phyloP scores from a whole-genome alignment of 108 stramenopile genomes.

The Chaetoceros tenuissimus region DNA sequence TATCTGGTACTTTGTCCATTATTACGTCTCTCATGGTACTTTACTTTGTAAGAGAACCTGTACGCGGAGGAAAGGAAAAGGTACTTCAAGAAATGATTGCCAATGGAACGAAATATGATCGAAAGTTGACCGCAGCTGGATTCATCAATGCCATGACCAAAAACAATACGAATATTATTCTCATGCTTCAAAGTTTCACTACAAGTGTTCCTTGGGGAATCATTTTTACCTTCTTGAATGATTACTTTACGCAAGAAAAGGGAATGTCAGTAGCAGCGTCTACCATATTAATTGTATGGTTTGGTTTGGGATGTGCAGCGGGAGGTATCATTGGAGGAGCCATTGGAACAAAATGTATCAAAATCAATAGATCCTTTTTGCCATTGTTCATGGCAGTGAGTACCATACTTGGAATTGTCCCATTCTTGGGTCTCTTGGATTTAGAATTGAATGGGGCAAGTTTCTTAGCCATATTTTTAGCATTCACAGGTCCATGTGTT shows the following conservation, averaged over 20 bases:
- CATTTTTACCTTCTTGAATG: conserved; percentile 63
- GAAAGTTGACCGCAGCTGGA: conserved; percentile 51
- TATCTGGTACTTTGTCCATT: conserved; percentile 23
- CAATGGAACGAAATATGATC: conserved; percentile 50
- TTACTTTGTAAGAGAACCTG: conserved; percentile 52
- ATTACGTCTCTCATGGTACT: conserved; percentile 24
- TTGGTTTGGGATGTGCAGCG: conserved; percentile 50
- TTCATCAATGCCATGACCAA: conserved; percentile 41
- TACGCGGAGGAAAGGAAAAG: conserved; percentile 57
- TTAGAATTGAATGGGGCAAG: conserved; percentile 29
- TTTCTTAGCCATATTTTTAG: conserved; percentile 24
- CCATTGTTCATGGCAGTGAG: conserved; percentile 50
- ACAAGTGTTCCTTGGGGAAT: conserved; percentile 58
- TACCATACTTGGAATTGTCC: conserved; percentile 43
- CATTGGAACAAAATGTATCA: conserved; percentile 27
- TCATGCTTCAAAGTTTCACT: conserved; percentile 59
- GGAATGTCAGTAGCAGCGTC: conserved; percentile 52
- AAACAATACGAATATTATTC: conserved; percentile 37
- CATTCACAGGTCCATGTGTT: conserved; percentile 38
- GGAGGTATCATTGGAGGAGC: conserved; percentile 58
- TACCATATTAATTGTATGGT: conserved; percentile 45
- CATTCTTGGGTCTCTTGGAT: conserved; percentile 45
- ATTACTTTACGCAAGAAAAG: conserved; percentile 56
- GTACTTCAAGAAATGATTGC: conserved; percentile 50
- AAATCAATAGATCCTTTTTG: conserved; percentile 27